A percentile compares a stretch with the other conserved stretches of the same genome.
phyloP scores from a whole-genome alignment of 2,329 filamentous ascomycete genomes.

The Penicillium corylophilum region DNA sequence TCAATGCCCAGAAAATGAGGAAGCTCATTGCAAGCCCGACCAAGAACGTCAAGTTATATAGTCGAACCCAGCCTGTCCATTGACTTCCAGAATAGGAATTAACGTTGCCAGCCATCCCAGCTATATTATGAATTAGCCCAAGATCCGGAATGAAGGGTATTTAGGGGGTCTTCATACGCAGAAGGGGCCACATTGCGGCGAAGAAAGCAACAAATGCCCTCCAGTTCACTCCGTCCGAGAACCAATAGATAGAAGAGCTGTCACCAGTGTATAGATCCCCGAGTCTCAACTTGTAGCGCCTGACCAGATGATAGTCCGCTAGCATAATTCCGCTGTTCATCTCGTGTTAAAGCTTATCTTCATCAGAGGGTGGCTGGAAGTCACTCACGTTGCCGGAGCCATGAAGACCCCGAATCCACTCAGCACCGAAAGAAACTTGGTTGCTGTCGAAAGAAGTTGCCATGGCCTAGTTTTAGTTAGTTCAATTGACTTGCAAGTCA shows the following conservation, averaged over 20 bases:
- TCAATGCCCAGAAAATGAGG: not conserved
- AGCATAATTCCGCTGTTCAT: not conserved
- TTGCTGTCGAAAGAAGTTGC: not conserved
- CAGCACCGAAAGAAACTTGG: not conserved
- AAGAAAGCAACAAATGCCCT: not conserved
- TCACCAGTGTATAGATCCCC: not conserved
- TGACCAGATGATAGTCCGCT: not conserved
- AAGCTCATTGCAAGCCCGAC: not conserved
- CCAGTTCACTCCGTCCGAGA: not conserved
- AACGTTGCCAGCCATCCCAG: not conserved
- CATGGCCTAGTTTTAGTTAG: not conserved
- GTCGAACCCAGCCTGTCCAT: not conserved
- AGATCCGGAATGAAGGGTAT: not conserved
- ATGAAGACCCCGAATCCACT: not conserved
- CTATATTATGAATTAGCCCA: not conserved
- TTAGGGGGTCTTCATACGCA: not conserved
- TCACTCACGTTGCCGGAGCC: not conserved
- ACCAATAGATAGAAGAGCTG: not conserved
- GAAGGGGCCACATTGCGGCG: not conserved
- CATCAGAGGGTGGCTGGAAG: not conserved
- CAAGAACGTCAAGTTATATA: not conserved
- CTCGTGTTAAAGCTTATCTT: not conserved
- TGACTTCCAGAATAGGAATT: not conserved
- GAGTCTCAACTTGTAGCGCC: not conserved
- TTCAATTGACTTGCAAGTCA: fast-evolving